Evolutionary conservation across 139 green algal genomes (phyloP), one percentile per base, ranked within the genome.

Genomic region (Chlorella vulgaris): DNA sequence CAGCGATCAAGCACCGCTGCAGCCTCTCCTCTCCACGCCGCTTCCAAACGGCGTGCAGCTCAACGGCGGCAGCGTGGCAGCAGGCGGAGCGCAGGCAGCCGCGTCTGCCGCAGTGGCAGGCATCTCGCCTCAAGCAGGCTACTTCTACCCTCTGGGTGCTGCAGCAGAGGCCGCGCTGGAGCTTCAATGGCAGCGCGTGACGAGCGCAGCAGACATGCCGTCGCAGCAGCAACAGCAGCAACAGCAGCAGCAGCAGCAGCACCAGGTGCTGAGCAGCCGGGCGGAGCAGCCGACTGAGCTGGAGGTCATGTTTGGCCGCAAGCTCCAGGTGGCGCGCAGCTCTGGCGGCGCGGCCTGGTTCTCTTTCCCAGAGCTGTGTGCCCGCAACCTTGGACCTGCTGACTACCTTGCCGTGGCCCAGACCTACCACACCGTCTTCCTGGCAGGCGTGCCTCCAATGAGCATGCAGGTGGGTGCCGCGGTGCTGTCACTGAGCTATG

Each of bases 401-500:
- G 94, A 98, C 88, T 98, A 95, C 82, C 87, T 96, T 31, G 94
- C 94, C 1, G n/a, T 98, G 0, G 83, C 84, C 3, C 63, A 83
- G 5, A 15, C 63, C 28, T 97, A 91, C 85, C 89, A 96, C 86
- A 95, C 92, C 0, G 73, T 98, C 1, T 92, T 97, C 69, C 50
- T 98, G 19, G 76, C 74, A 24, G 87, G 80, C 26, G 83, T 98
- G 18, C 94, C 94, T 0, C 78, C 86, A 31, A 90, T 98, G 88
- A 90, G 78, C 50, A 89, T 96, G 84, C 82, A 91, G 74, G 86
- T 88, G 35, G 7, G 73, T 13, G 4, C 63, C 8, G 35, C 35
- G 3, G 33, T 35, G 36, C n/a, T n/a, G n/a, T n/a, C n/a, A n/a
- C n/a, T n/a, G n/a, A n/a, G n/a, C n/a, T n/a, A n/a, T n/a, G n/a